phyloP scores from a whole-genome alignment of 2,329 filamentous ascomycete species.

The Cordyceps farinosa region DNA sequence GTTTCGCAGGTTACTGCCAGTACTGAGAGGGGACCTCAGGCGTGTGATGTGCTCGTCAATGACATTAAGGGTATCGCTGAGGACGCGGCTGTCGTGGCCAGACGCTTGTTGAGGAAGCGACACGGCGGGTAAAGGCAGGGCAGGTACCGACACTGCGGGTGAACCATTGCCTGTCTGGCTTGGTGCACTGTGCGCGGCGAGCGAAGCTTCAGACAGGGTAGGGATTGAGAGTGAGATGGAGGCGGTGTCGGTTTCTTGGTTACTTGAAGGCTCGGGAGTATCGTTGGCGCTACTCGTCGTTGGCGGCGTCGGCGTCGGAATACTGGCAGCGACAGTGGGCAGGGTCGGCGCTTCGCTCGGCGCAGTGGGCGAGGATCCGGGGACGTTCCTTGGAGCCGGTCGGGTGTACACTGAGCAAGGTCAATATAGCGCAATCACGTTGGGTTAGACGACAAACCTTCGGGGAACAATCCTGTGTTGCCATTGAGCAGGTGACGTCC shows the following conservation, averaged over 20 bases:
- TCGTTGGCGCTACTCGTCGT: conserved; percentile 5
- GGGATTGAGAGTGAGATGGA: conserved; percentile 30
- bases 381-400: conserved; percentile 47
- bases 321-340: neutral
- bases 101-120: conserved; percentile 40
- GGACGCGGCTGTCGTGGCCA: conserved; percentile 62
- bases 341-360: conserved; percentile 1
- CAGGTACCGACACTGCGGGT: neutral
- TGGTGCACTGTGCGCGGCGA: conserved; percentile 21
- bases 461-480: conserved; percentile 75
- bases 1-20: conserved; percentile 43
- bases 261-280: conserved; percentile 24
- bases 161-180: conserved; percentile 29
- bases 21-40: conserved; percentile 57
- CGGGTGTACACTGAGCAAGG: conserved; percentile 56
- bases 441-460: conserved; percentile 54
- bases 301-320: conserved; percentile 21
- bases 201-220: conserved; percentile 25
- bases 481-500: conserved; percentile 70
- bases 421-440: conserved; percentile 19
- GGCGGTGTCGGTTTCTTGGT: conserved; percentile 13
- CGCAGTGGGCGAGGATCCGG: conserved; percentile 22
- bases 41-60: conserved; percentile 97
- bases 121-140: conserved; percentile 33
- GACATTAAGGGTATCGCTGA: conserved; percentile 92